These are phyloP conservation scores for Gracilaria vermiculophylla DNA, from an alignment of 23 red algal species.

Conservation along the genomic window DNA sequence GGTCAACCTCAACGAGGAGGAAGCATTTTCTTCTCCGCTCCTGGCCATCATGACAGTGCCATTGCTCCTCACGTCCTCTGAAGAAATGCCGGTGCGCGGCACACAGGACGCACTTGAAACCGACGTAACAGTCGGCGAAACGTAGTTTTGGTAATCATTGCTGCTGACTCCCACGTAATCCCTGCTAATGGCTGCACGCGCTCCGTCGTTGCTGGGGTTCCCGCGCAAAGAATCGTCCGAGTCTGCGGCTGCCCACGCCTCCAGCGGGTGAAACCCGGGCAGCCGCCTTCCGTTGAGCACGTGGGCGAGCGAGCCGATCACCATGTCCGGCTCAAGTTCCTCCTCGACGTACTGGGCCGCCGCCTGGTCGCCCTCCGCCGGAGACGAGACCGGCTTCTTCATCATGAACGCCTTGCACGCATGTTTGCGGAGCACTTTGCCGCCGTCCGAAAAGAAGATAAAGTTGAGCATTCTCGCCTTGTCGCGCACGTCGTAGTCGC, in stretches of 20 bases:
- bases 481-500: conserved; percentile 82
- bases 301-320: conserved; percentile 42
- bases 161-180: conserved; percentile 58
- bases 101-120: not conserved
- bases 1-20: not conserved
- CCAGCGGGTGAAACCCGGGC: conserved; percentile 36
- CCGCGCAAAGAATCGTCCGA: conserved; percentile 31
- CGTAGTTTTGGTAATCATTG: conserved; percentile 2
- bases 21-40: not conserved
- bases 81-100: not conserved
- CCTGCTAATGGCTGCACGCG: not conserved
- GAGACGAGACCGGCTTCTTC: conserved; percentile 29
- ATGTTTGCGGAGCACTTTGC: not conserved
- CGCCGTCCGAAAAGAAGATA: conserved; percentile 37
- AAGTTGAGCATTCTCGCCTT: conserved; percentile 76
- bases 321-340: conserved; percentile 21
- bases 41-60: not conserved
- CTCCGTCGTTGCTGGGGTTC: not conserved
- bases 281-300: conserved; percentile 43
- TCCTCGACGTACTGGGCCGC: conserved; percentile 9
- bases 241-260: conserved; percentile 25
- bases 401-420: conserved; percentile 25
- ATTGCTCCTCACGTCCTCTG: not conserved
- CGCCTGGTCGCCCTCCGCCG: not conserved
- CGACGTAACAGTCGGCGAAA: not conserved